phyloP scores from a whole-genome alignment of 257 asterid genomes.

The Solanum chilense region DNA sequence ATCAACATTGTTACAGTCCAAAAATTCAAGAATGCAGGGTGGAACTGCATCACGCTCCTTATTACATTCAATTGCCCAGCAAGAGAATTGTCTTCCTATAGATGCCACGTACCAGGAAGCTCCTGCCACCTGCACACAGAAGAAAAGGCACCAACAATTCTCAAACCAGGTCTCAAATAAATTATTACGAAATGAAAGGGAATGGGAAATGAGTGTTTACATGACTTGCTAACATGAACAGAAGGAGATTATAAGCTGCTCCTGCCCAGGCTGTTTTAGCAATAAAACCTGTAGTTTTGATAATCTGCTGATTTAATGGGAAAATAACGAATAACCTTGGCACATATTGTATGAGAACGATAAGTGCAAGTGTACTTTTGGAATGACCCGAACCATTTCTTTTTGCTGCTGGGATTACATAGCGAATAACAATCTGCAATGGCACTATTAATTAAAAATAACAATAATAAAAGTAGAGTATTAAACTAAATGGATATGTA shows the following conservation, averaged over 20 bases:
- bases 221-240: slow-evolving; percentile 83
- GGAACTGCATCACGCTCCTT: slow-evolving; percentile 29
- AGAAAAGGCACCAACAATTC: neutral
- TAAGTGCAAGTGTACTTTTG: slow-evolving; percentile 76
- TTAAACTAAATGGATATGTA: neutral
- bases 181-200: neutral
- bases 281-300: slow-evolving; percentile 76
- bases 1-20: slow-evolving; percentile 35
- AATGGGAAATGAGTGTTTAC: slow-evolving; percentile 19
- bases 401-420: slow-evolving; percentile 68
- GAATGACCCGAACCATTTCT: slow-evolving; percentile 51
- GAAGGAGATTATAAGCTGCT: slow-evolving; percentile 90
- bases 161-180: neutral
- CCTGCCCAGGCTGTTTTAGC: slow-evolving; percentile 99
- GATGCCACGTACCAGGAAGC: slow-evolving; percentile 93
- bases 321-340: slow-evolving; percentile 71
- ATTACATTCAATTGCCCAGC: slow-evolving; percentile 60
- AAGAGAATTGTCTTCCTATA: slow-evolving; percentile 75
- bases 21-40: slow-evolving; percentile 38
- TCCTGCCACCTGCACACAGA: slow-evolving; percentile 51
- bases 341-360: slow-evolving; percentile 78
- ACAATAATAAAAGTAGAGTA: neutral
- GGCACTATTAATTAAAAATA: neutral
- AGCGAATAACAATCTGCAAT: slow-evolving; percentile 71
- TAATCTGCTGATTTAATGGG: slow-evolving; percentile 66